Base-by-base conservation (phyloP, 1,284 basidiomycete species). In the Microstroma glucosiphilum region DNA sequence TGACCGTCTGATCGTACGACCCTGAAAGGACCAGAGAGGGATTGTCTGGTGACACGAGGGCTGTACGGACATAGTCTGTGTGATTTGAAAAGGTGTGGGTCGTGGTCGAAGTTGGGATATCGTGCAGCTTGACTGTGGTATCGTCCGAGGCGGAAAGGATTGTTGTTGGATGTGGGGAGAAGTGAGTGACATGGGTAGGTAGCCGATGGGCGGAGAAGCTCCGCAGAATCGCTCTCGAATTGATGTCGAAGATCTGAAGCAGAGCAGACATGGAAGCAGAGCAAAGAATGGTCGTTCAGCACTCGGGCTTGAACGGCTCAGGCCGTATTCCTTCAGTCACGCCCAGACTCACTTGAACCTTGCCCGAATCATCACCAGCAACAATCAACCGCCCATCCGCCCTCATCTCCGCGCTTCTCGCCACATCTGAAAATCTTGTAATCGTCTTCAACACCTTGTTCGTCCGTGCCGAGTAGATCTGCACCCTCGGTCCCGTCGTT, bases 361-460 rank as follows among this genome's bases (percentile, higher is more conserved):
- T 80, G 9, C 94, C 96, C 65, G 88, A 89, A 79, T 98, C 94
- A 75, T 96, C 92, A 60, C 92, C 94, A 0, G 93, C 94, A 0
- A 96, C 89, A 30, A 97, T 86, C 43, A 99, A 85, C 79, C 94
- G 96, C 26, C 94, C 96, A 80, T 99, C 96, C 58, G 85, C 85
- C 60, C 96, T 61, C 42, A 87, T 74, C 57, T 71, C 69, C n/a
- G 70, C 75, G n/a, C 69, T 67, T 15, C 92, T 84, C 1, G 93
- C 93, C 40, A 94, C 89, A 76, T 97, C 94, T 80, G 96, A 96
- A 82, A 98, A 99, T 40, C 96, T 83, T 30, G 92, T 89, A 65
- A 99, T 92, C 0, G 91, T 96, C 83, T 98, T 98, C 17, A 88
- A 89, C 48, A 96, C 87, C 79, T 93, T 92, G 80, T 93, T 91